Percentiles rank a stretch among this genome's conserved stretches.
These are phyloP conservation scores for Otatea glauca DNA, from an alignment of 176 grass and related monocot species.

Conservation along the genomic window DNA sequence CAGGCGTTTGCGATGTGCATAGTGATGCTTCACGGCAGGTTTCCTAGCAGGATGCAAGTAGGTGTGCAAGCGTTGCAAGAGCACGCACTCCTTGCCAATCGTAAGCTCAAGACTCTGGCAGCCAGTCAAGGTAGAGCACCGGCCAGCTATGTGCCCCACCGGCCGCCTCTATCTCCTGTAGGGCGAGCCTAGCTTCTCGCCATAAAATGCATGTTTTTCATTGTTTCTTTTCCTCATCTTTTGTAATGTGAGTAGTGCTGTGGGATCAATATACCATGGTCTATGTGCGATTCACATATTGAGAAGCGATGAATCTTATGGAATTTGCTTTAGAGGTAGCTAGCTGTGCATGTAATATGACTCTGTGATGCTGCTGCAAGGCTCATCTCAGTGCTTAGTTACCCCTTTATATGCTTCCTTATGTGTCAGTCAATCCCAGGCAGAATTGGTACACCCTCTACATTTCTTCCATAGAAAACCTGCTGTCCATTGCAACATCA, in stretches of 20 bases:
- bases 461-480: neutral
- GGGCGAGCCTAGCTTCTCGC: slow-evolving; percentile 65
- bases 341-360: slow-evolving; percentile 51
- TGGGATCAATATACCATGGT: slow-evolving; percentile 48
- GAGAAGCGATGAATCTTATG: slow-evolving; percentile 37
- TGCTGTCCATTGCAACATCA: neutral
- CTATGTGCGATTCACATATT: slow-evolving; percentile 35
- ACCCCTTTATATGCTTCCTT: slow-evolving; percentile 1
- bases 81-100: slow-evolving; percentile 43
- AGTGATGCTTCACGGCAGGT: slow-evolving; percentile 67
- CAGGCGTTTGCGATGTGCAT: slow-evolving; percentile 91
- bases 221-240: slow-evolving; percentile 15
- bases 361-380: slow-evolving; percentile 56
- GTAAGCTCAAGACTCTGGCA: slow-evolving; percentile 46
- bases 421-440: neutral
- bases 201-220: slow-evolving; percentile 35
- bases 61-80: slow-evolving; percentile 40
- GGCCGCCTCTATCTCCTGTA: slow-evolving; percentile 80
- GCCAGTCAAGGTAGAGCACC: slow-evolving; percentile 50
- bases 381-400: slow-evolving; percentile 54
- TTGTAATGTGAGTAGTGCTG: slow-evolving; percentile 28
- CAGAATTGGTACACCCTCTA: neutral
- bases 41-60: slow-evolving; percentile 39
- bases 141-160: slow-evolving; percentile 67
- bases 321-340: slow-evolving; percentile 36